Base-by-base conservation (phyloP, 2,329 filamentous ascomycete species). In the Fusarium incarnatum region DNA sequence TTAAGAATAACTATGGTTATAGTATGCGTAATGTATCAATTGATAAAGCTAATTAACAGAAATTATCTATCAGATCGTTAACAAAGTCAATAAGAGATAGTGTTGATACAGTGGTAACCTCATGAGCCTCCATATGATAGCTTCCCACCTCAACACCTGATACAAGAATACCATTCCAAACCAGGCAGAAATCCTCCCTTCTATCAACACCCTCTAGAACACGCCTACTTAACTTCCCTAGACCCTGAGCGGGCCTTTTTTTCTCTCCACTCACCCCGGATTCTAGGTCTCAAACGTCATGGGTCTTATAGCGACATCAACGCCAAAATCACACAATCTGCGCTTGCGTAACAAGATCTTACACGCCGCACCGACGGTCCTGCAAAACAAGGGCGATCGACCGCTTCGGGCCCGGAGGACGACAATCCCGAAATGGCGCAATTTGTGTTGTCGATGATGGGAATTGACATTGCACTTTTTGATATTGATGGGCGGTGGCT, bases 281-380 rank as follows among this genome's bases (percentile, higher is more conserved):
- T 55, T 71, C 22, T 50, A 23, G 34, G 34, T 37, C 18, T 37
- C 34, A 37, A 54, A 67, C 71, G 67, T 75, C 73, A 75, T 71
- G 56, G 46, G n/a, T 28, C 22, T 27, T 27, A 59, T 41, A 37
- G 50, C 73, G 63, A 75, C 73, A 75, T 74, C 45, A 56, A 65
- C 67, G 63, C 73, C 70, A 75, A 75, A 75, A 75, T 75, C 69
- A 74, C 73, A 75, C 73, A 75, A 75, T 74, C 46, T 50, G 23
- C 27, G 37, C 52, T 53, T 58, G 49, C 46, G 47, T 47, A 60
- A 49, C 42, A 49, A 48, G 45, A 49, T 40, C 56, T 53, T 62
- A 46, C 47, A 44, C 42, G 56, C 16, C 27, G 27, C 10, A 53
- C 30, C 23, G 34, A 48, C 16, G 40, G 23, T 55, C 41, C 49